Evolutionary conservation across 306 rosid genomes (phyloP).

Genomic region (Acacia melanoxylon): DNA sequence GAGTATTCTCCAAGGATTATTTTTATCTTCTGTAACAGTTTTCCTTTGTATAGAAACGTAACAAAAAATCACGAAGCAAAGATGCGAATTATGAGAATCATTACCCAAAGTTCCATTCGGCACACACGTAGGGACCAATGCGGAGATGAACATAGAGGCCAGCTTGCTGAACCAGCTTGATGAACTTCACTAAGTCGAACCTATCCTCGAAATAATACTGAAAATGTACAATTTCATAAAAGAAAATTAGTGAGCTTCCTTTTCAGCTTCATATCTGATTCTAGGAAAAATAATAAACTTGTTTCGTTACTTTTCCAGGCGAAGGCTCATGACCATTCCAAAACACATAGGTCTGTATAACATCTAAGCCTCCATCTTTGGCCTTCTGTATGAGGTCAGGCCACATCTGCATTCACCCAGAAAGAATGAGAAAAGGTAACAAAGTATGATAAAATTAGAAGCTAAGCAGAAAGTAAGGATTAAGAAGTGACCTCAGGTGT

Average conservation of each 20-base stretch:
- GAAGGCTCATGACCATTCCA: conserved; percentile 98
- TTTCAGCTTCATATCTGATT: neutral
- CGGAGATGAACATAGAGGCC: conserved; percentile 91
- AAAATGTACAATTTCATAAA: conserved; percentile 3
- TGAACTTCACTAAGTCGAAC: conserved; percentile 83
- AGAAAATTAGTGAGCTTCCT: conserved; percentile 13
- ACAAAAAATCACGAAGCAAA: neutral
- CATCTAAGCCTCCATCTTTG: conserved; percentile 96
- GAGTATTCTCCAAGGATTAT: neutral
- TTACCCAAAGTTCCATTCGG: conserved; percentile 99
- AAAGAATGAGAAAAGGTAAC: neutral
- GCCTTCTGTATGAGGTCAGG: conserved; percentile 88
- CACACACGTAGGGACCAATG: conserved; percentile 90
- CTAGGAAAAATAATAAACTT: neutral
- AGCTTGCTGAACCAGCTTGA: conserved; percentile 88
- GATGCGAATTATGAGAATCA: neutral
- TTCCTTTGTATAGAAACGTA: neutral
- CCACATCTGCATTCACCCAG: conserved; percentile 75
- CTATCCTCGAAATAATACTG: conserved; percentile 91
- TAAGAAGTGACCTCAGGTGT: conserved; percentile 61
- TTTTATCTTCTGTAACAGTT: neutral
- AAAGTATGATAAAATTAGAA: neutral
- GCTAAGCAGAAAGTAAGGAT: neutral
- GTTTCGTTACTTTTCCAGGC: conserved; percentile 63
- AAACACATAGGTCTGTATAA: conserved; percentile 88